phyloP scores from a whole-genome alignment of 768 basidiomycete genomes.

The Phaffia tasmanica region DNA sequence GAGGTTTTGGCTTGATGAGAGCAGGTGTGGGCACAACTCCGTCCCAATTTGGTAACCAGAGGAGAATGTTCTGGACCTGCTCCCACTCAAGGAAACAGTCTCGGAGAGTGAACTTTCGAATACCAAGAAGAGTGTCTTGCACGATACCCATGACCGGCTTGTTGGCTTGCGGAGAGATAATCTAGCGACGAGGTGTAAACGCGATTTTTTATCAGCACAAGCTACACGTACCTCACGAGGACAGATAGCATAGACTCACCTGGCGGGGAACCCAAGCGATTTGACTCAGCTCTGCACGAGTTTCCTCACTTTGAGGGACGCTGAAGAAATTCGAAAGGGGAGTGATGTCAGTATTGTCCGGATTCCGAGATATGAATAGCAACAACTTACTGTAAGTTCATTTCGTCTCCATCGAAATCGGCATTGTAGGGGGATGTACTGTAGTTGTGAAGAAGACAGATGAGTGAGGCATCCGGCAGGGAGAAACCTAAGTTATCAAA shows the following conservation, averaged over 20 bases:
- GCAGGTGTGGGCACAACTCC: slow-evolving; percentile 82
- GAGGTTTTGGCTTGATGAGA: slow-evolving; percentile 88
- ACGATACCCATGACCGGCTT: slow-evolving; percentile 99
- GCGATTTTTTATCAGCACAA: slow-evolving; percentile 3
- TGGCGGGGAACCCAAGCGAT: slow-evolving; percentile 98
- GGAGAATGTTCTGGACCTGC: slow-evolving; percentile 88
- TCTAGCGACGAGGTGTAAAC: slow-evolving; percentile 44
- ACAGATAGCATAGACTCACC: slow-evolving; percentile 42
- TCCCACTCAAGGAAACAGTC: slow-evolving; percentile 94
- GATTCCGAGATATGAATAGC: neutral
- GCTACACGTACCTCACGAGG: neutral
- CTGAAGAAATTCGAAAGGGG: slow-evolving; percentile 42
- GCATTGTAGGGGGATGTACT: slow-evolving; percentile 97
- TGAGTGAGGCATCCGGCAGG: neutral
- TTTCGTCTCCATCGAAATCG: slow-evolving; percentile 99
- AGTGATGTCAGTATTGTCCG: neutral
- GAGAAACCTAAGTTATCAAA: neutral
- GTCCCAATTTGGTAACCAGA: slow-evolving; percentile 98
- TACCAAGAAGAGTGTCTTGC: slow-evolving; percentile 94
- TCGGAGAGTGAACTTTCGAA: slow-evolving; percentile 91
- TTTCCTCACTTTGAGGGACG: slow-evolving; percentile 96
- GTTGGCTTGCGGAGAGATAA: slow-evolving; percentile 98
- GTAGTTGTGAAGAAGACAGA: neutral
- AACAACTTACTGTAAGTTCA: slow-evolving; percentile 96
- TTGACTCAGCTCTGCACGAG: slow-evolving; percentile 91